Percentiles rank a stretch among this genome's conserved stretches.
phyloP scores from a whole-genome alignment of 108 stramenopile genomes.

The Bacterosira constricta region DNA sequence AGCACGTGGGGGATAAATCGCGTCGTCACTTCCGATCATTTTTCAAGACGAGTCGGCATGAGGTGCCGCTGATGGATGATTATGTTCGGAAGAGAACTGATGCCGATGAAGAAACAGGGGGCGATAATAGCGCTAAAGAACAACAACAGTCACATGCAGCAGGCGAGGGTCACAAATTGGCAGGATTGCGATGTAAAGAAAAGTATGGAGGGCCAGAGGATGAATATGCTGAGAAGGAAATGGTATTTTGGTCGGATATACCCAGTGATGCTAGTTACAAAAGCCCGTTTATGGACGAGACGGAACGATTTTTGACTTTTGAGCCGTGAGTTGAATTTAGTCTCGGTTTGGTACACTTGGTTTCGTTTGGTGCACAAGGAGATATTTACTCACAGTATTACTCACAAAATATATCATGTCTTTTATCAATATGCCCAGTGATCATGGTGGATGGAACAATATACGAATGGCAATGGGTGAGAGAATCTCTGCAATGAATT shows the following conservation, averaged over 20 bases:
- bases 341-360: neutral
- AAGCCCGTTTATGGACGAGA: slow-evolving; percentile 62
- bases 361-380: neutral
- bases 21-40: slow-evolving; percentile 9
- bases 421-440: neutral
- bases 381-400: too few species aligned
- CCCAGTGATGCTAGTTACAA: slow-evolving; percentile 61
- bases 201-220: slow-evolving; percentile 70
- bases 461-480: slow-evolving; percentile 50
- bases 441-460: slow-evolving; percentile 50
- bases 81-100: neutral
- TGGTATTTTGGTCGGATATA: slow-evolving; percentile 91
- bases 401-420: slow-evolving; percentile 2
- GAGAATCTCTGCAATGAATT: neutral
- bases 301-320: slow-evolving; percentile 88
- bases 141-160: neutral
- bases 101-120: neutral
- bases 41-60: slow-evolving; percentile 17
- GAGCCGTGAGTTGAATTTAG: slow-evolving; percentile 64
- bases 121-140: neutral
- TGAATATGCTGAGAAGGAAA: slow-evolving; percentile 67
- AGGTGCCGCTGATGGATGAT: neutral
- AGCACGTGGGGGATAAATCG: slow-evolving; percentile 14
- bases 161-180: slow-evolving; percentile 44
- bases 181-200: slow-evolving; percentile 69